Conservation (phyloP, 192 early-diverging fungal genomes). For the Endogone sp. region DNA sequence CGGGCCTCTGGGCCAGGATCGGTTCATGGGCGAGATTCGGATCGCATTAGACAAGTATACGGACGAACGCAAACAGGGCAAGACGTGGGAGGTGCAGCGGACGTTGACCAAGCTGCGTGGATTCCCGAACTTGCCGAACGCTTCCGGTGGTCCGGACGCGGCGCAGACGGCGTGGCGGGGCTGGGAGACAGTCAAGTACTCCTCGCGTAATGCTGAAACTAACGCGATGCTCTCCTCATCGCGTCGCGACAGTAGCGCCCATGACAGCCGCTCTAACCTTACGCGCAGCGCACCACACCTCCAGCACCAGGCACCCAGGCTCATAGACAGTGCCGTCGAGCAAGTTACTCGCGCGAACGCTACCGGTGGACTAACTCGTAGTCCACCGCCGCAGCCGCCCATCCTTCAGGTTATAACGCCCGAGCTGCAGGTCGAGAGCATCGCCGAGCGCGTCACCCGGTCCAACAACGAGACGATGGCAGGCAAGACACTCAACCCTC, state of each 20-base stretch:
- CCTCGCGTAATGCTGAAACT: background rate
- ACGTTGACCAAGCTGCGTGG: conserved; percentile 7
- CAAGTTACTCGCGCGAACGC: background rate
- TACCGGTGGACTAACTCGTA: background rate
- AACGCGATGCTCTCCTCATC: background rate
- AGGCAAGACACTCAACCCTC: no score
- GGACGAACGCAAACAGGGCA: conserved; percentile 3
- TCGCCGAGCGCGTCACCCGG: background rate
- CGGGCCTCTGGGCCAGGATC: conserved; percentile 6
- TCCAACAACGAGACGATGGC: background rate
- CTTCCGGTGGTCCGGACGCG: no score
- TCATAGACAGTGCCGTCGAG: background rate
- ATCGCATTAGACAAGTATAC: conserved; percentile 9
- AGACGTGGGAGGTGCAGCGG: conserved; percentile 15
- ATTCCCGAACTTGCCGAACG: background rate
- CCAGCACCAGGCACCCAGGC: background rate
- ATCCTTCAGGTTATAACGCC: background rate
- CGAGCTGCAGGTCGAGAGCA: background rate
- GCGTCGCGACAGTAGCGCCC: background rate
- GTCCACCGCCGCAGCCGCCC: no score
- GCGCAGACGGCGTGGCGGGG: background rate
- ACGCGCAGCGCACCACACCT: background rate
- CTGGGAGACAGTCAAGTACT: background rate
- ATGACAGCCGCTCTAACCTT: background rate
- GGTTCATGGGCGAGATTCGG: conserved; percentile 11